Evolutionary conservation across 805 yeast genomes (phyloP).

Genomic region (Metschnikowia corniflorae): DNA sequence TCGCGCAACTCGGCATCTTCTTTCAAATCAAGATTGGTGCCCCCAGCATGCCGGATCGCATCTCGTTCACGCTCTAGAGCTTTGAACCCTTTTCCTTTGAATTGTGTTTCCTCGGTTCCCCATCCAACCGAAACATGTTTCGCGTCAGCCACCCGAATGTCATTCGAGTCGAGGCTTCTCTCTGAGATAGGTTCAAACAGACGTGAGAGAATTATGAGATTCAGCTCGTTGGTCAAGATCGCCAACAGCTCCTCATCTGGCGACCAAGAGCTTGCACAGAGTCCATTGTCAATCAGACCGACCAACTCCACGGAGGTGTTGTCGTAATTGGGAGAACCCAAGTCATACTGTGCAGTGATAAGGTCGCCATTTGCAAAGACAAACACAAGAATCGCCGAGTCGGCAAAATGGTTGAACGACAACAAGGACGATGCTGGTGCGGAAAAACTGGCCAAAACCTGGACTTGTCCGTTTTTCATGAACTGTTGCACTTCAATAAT

Average conservation of each 20-base stretch:
- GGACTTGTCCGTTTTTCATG: constrained; percentile 57
- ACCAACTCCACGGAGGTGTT: constrained; percentile 62
- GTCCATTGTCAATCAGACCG: constrained; percentile 78
- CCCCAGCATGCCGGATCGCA: constrained; percentile 60
- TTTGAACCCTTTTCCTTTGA: constrained; percentile 88
- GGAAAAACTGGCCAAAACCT: constrained; percentile 60
- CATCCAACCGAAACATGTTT: constrained; percentile 96
- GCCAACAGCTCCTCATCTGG: constrained; percentile 86
- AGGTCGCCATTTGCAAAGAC: constrained; percentile 78
- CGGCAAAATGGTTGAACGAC: constrained; percentile 67
- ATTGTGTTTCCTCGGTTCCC: constrained; percentile 97
- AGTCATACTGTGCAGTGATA: constrained; percentile 59
- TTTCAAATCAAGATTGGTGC: constrained; percentile 47
- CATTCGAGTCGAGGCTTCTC: constrained; percentile 52
- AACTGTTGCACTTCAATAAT: constrained; percentile 74
- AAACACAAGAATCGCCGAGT: constrained; percentile 60
- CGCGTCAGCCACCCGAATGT: constrained; percentile 54
- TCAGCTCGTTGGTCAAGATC: constrained; percentile 58
- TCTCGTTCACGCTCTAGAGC: constrained; percentile 60
- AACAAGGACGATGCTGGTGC: constrained; percentile 39
- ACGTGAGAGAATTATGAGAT: constrained; percentile 65
- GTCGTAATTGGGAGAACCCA: constrained; percentile 42
- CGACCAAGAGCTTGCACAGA: constrained; percentile 78
- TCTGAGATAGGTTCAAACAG: constrained; percentile 78
- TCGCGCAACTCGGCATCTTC: constrained; percentile 61